Conservation (phyloP, 345 rosid species). For the Eucalyptus sp. region DNA sequence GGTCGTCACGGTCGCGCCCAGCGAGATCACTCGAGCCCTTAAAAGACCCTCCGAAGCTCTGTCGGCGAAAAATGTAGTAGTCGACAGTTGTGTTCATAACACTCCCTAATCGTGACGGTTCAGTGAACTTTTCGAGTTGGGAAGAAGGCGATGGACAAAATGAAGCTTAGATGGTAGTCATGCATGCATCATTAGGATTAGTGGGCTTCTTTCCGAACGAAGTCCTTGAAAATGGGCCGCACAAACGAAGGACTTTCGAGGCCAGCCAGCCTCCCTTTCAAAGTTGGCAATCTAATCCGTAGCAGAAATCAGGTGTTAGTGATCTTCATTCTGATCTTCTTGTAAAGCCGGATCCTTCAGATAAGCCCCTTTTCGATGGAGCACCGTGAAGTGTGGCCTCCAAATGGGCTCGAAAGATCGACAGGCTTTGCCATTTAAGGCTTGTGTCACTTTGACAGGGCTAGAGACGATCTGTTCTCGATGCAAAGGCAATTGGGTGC, state of each 20-base stretch:
- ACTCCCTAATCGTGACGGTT: neutral
- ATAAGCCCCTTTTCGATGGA: neutral
- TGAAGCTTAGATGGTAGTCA: neutral
- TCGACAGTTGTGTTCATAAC: neutral
- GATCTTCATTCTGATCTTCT: neutral
- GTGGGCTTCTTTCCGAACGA: neutral
- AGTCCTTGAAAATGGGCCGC: neutral
- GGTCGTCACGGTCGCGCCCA: neutral
- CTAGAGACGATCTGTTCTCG: neutral
- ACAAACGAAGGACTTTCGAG: neutral
- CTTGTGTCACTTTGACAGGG: neutral
- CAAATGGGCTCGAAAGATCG: neutral
- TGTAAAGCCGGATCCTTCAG: neutral
- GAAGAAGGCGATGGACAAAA: neutral
- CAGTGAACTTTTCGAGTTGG: neutral
- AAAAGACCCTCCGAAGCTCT: neutral
- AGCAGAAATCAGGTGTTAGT: neutral
- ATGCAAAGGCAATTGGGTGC: neutral
- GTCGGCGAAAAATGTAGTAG: neutral
- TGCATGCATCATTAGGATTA: neutral
- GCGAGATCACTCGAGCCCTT: neutral
- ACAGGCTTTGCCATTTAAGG: neutral
- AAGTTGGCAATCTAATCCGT: neutral
- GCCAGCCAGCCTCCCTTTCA: neutral
- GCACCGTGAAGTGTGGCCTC: neutral